Percentiles rank a stretch among this genome's conserved stretches.
phyloP scores from a whole-genome alignment of 1,284 basidiomycete species.

The Wallemia mellicola region DNA sequence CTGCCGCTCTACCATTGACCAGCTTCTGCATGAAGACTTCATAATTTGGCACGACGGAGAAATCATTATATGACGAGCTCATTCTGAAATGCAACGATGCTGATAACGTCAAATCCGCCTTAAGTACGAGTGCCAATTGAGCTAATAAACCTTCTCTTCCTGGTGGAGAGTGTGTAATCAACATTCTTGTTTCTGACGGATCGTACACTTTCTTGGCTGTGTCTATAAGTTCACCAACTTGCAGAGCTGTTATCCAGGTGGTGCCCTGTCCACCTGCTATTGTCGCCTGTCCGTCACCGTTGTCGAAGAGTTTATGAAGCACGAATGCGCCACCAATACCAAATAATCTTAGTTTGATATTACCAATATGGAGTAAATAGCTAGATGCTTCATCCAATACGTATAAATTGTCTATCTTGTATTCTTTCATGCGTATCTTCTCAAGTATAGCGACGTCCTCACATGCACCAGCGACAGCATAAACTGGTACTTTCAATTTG shows the following conservation, averaged over 20 bases:
- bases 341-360: constrained; percentile 68
- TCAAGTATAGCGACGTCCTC: constrained; percentile 82
- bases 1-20: constrained; percentile 40
- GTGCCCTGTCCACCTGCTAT: constrained; percentile 93
- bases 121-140: constrained; percentile 63
- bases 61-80: constrained; percentile 85
- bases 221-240: constrained; percentile 91
- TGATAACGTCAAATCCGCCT: constrained; percentile 79
- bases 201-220: constrained; percentile 69
- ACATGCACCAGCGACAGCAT: constrained; percentile 89
- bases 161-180: constrained; percentile 73
- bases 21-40: constrained; percentile 70
- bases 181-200: constrained; percentile 66
- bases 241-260: constrained; percentile 94
- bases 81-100: constrained; percentile 95
- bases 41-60: constrained; percentile 65
- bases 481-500: constrained; percentile 71
- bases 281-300: constrained; percentile 48
- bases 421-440: constrained; percentile 57
- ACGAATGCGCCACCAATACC: constrained; percentile 89
- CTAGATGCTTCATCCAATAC: constrained; percentile 85
- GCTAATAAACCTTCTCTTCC: constrained; percentile 77
- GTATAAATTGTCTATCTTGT: constrained; percentile 56
- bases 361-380: constrained; percentile 63
- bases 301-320: constrained; percentile 32